Conservation (phyloP, 805 yeast species). For the Jamesozyma piceae region DNA sequence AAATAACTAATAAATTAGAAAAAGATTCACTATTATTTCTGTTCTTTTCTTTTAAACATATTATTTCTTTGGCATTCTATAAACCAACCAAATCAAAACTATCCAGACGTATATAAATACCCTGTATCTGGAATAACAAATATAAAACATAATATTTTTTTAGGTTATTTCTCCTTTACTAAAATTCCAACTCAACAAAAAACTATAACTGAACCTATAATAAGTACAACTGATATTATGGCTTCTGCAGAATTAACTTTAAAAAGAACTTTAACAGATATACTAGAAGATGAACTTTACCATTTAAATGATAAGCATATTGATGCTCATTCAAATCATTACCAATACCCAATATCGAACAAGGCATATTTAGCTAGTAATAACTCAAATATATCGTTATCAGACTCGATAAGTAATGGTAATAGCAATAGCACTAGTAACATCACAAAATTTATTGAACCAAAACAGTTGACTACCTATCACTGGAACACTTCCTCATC, state of each 20-base stretch:
- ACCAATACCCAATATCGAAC: constrained; percentile 4
- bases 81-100: too few species aligned
- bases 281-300: constrained; percentile 28
- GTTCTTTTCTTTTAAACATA: too few species aligned
- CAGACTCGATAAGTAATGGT: neutral
- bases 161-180: too few species aligned
- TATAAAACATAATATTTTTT: too few species aligned
- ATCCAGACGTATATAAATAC: too few species aligned
- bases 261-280: constrained; percentile 28
- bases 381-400: neutral
- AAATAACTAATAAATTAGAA: too few species aligned
- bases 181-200: too few species aligned
- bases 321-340: constrained; percentile 3
- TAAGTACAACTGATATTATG: too few species aligned
- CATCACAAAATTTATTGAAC: constrained; percentile 1
- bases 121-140: too few species aligned
- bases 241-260: constrained; percentile 14
- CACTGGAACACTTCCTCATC: neutral
- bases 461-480: constrained; percentile 1
- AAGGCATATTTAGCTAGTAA: constrained; percentile 6
- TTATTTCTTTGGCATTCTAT: too few species aligned
- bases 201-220: too few species aligned
- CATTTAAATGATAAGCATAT: constrained; percentile 14
- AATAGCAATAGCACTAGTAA: neutral
- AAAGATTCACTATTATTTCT: too few species aligned